phyloP scores from a whole-genome alignment of 2,329 filamentous ascomycete species.

The Aphanocladium album region DNA sequence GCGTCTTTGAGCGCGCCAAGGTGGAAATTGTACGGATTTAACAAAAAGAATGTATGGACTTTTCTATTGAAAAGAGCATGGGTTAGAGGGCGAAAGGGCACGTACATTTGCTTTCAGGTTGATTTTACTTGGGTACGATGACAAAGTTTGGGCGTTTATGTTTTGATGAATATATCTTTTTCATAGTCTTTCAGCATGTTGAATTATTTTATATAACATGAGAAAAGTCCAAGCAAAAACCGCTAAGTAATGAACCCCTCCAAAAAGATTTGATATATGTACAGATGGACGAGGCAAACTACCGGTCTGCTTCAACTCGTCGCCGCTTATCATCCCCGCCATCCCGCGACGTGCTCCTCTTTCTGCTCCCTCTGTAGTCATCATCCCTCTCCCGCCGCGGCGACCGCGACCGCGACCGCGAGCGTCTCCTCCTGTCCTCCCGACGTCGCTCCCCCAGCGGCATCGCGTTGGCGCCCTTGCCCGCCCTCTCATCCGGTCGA shows the following conservation, averaged over 20 bases:
- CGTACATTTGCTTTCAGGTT: too few species aligned
- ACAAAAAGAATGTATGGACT: neutral
- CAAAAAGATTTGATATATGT: neutral
- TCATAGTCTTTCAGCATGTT: neutral
- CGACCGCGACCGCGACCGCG: conserved; percentile 43
- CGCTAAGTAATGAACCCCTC: neutral
- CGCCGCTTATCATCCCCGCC: conserved; percentile 56
- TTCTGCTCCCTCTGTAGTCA: conserved; percentile 45
- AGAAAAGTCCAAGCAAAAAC: neutral
- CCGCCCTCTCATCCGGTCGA: conserved; percentile 33
- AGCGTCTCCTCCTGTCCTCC: conserved; percentile 29
- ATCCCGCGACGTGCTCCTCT: conserved; percentile 53
- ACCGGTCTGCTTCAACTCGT: conserved; percentile 42
- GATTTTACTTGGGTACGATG: too few species aligned
- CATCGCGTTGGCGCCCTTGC: conserved; percentile 64
- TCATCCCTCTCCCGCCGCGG: conserved; percentile 42
- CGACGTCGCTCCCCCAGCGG: conserved; percentile 57
- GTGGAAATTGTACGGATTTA: conserved; percentile 83
- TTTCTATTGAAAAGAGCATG: too few species aligned
- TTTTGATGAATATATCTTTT: neutral
- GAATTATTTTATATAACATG: too few species aligned
- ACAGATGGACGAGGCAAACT: conserved; percentile 1
- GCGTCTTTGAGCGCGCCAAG: conserved; percentile 74
- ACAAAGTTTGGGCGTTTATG: neutral
- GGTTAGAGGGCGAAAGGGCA: too few species aligned